Evolutionary conservation across 495 filamentous ascomycete species (phyloP).

Genomic region (Hypoxylon fuscum): DNA sequence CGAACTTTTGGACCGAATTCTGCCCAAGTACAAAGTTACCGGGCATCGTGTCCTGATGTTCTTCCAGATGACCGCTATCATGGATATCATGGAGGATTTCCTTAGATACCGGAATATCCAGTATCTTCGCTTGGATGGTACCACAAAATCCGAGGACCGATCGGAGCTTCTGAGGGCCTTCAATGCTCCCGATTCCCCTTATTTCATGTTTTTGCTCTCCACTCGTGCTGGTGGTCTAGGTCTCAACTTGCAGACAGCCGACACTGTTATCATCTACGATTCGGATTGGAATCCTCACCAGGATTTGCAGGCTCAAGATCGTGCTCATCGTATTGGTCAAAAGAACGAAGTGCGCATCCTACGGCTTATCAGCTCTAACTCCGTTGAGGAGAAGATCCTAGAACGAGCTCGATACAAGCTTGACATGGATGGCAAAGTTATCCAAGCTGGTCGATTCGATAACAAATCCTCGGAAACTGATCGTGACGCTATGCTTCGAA

Average conservation of each 20-base stretch:
- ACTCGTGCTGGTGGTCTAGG: constrained; percentile 98
- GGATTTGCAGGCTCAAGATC: constrained; percentile 98
- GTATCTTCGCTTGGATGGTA: constrained; percentile 93
- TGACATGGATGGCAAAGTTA: constrained; percentile 99
- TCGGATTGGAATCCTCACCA: constrained; percentile 99
- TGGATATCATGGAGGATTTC: constrained; percentile 99
- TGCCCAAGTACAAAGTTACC: constrained; percentile 90
- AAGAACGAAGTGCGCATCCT: constrained; percentile 99
- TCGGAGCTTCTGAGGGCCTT: constrained; percentile 88
- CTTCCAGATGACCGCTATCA: constrained; percentile 99
- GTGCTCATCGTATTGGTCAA: constrained; percentile 99
- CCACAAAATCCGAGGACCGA: constrained; percentile 96
- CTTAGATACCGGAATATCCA: constrained; percentile 80
- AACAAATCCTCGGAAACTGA: constrained; percentile 99
- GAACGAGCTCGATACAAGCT: constrained; percentile 97
- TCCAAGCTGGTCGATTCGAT: constrained; percentile 98
- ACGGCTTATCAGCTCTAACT: constrained; percentile 93
- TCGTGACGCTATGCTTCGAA: constrained; percentile 92
- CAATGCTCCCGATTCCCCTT: constrained; percentile 87
- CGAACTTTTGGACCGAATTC: constrained; percentile 88
- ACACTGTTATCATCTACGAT: constrained; percentile 99
- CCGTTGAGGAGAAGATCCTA: constrained; percentile 97
- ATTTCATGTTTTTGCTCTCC: constrained; percentile 98
- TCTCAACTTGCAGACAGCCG: constrained; percentile 94
- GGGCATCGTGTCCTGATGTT: constrained; percentile 98